Conservation (phyloP, 805 yeast species). For the Ogataea paradorogensis region DNA sequence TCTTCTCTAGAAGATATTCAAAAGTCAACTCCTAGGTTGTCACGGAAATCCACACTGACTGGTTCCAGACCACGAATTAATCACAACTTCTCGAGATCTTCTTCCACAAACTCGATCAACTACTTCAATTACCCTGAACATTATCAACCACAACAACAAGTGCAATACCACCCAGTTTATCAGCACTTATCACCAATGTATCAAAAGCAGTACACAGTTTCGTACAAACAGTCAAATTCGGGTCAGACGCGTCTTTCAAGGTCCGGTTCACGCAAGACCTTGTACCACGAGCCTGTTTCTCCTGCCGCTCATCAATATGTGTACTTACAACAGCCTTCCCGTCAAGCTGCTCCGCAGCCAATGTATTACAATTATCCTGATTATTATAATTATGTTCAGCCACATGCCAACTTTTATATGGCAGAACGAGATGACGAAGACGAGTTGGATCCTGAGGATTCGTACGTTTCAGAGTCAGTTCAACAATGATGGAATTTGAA, state of each 20-base stretch:
- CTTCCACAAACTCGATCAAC: conserved; percentile 16
- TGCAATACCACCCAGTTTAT: conserved; percentile 9
- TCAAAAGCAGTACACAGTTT: conserved; percentile 4
- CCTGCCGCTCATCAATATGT: conserved; percentile 10
- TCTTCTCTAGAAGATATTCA: conserved; percentile 12
- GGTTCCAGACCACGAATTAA: conserved; percentile 2
- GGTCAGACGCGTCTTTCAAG: conserved; percentile 9
- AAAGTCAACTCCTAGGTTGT: neutral
- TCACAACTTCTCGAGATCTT: conserved; percentile 16
- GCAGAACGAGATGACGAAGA: conserved; percentile 5
- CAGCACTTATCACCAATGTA: conserved; percentile 9
- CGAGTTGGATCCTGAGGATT: neutral
- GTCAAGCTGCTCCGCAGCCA: conserved; percentile 3
- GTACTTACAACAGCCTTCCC: conserved; percentile 9
- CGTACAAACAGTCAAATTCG: conserved; percentile 7
- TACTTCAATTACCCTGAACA: conserved; percentile 13
- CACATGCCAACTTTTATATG: conserved; percentile 7
- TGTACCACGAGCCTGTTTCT: conserved; percentile 2
- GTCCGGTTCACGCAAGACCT: conserved; percentile 9
- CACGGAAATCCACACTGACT: conserved; percentile 1
- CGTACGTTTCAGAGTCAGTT: neutral
- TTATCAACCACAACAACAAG: conserved; percentile 3
- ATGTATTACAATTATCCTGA: conserved; percentile 10
- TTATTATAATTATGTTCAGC: conserved; percentile 2
- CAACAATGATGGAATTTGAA: neutral